Conservation (phyloP, 768 basidiomycete genomes). For the Tremella mesenterica region DNA sequence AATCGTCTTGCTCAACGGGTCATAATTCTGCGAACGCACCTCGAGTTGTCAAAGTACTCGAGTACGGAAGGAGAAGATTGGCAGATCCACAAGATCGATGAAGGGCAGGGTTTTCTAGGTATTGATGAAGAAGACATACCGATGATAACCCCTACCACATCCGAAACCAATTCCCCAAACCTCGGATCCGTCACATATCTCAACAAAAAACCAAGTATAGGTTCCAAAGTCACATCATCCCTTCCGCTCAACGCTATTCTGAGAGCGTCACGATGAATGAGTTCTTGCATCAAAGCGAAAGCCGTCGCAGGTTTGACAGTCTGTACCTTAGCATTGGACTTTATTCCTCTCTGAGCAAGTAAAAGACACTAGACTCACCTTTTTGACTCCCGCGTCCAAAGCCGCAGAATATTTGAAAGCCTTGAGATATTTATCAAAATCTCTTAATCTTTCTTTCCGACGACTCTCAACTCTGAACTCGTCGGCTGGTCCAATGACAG, state of each 20-base stretch:
- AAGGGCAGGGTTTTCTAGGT: background rate
- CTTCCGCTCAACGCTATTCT: constrained; percentile 76
- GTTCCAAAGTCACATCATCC: constrained; percentile 87
- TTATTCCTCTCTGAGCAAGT: background rate
- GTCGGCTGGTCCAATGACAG: constrained; percentile 54
- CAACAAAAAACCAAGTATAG: constrained; percentile 73
- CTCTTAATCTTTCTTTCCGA: constrained; percentile 61
- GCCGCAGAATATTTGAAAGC: constrained; percentile 90
- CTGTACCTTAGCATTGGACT: constrained; percentile 47
- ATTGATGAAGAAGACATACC: constrained; percentile 52
- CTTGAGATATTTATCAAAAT: constrained; percentile 84
- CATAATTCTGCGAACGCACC: no score
- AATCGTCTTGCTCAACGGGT: background rate
- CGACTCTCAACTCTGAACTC: constrained; percentile 71
- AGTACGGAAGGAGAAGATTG: no score
- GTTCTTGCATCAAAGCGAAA: constrained; percentile 85
- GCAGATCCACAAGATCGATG: no score
- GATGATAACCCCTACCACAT: constrained; percentile 68
- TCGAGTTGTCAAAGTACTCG: no score
- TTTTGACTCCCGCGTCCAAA: constrained; percentile 78
- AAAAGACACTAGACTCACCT: constrained; percentile 49
- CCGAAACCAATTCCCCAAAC: constrained; percentile 81
- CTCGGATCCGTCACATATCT: constrained; percentile 81
- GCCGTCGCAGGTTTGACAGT: constrained; percentile 72
- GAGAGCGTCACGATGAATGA: constrained; percentile 84